phyloP scores from a whole-genome alignment of 2,329 filamentous ascomycete species.

The Keithomyces neogunnii region DNA sequence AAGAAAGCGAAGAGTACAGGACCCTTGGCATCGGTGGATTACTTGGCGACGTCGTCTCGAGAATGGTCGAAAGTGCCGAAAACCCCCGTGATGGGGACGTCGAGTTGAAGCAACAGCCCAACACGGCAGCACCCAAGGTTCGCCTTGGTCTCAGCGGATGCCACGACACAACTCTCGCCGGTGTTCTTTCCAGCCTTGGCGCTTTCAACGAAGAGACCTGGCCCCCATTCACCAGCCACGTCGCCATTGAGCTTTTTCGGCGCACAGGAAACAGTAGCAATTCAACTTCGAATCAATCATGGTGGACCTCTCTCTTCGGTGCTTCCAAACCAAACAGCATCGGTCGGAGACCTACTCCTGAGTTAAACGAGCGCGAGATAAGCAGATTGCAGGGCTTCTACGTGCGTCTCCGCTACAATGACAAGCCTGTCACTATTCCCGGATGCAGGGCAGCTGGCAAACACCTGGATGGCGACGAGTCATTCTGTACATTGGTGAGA shows the following conservation, averaged over 20 bases:
- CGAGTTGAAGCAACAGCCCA: conserved; percentile 29
- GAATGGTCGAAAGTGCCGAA: conserved; percentile 62
- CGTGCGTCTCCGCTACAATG: conserved; percentile 87
- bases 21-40: conserved; percentile 77
- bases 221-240: conserved; percentile 89
- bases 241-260: conserved; percentile 85
- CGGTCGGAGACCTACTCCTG: conserved; percentile 48
- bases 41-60: conserved; percentile 71
- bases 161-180: conserved; percentile 89
- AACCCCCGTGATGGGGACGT: conserved; percentile 45
- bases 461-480: conserved; percentile 78
- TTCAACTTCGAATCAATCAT: conserved; percentile 15
- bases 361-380: conserved; percentile 50
- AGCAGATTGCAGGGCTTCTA: conserved; percentile 65
- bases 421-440: conserved; percentile 70
- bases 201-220: conserved; percentile 66
- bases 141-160: conserved; percentile 78
- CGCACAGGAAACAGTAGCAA: conserved; percentile 26
- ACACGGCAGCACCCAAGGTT: conserved; percentile 32
- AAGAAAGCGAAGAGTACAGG: conserved; percentile 80
- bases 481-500: conserved; percentile 79
- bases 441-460: conserved; percentile 71
- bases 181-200: conserved; percentile 67
- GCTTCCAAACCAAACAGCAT: conserved; percentile 35
- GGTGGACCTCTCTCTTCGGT: conserved; percentile 18